A percentile compares a stretch with the other conserved stretches of the same genome.
phyloP scores from a whole-genome alignment of 768 basidiomycete genomes.

The Dioszegia hungarica region DNA sequence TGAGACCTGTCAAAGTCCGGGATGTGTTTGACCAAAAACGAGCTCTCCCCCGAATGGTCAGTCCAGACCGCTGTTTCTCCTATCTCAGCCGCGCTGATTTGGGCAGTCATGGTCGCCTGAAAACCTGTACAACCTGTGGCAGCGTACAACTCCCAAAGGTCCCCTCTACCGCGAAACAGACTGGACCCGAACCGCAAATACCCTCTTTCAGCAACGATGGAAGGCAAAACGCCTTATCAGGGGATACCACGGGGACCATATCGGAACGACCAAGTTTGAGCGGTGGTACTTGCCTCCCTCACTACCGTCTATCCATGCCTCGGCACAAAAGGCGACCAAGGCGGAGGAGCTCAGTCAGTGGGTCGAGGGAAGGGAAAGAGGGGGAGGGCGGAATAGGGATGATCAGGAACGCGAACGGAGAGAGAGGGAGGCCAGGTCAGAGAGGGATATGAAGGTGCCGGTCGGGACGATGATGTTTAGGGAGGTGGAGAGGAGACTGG shows the following conservation, averaged over 20 bases:
- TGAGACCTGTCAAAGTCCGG: slow-evolving; percentile 32
- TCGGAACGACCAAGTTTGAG: slow-evolving; percentile 88
- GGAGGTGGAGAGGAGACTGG: slow-evolving; percentile 90
- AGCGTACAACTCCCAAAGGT: slow-evolving; percentile 57
- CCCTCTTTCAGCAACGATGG: slow-evolving; percentile 91
- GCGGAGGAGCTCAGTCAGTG: slow-evolving; percentile 18
- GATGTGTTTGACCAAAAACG: slow-evolving; percentile 42
- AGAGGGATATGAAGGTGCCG: slow-evolving; percentile 68
- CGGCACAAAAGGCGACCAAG: neutral
- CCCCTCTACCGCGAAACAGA: slow-evolving; percentile 52
- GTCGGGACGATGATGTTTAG: slow-evolving; percentile 92
- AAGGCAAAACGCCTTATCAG: slow-evolving; percentile 75
- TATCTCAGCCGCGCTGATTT: neutral
- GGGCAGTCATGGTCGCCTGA: slow-evolving; percentile 77
- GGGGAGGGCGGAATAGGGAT: slow-evolving; percentile 43
- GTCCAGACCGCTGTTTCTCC: slow-evolving; percentile 9
- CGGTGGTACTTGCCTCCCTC: slow-evolving; percentile 86
- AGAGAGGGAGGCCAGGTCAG: slow-evolving; percentile 50
- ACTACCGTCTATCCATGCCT: slow-evolving; percentile 58
- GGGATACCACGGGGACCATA: slow-evolving; percentile 92
- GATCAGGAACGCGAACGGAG: slow-evolving; percentile 55
- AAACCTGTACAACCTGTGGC: slow-evolving; percentile 86
- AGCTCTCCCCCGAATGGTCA: slow-evolving; percentile 47
- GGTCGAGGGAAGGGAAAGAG: slow-evolving; percentile 52
- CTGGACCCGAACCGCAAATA: slow-evolving; percentile 59